Conservation (phyloP, 2,329 filamentous ascomycete genomes). For the Chrysosporium keratinophilum region DNA sequence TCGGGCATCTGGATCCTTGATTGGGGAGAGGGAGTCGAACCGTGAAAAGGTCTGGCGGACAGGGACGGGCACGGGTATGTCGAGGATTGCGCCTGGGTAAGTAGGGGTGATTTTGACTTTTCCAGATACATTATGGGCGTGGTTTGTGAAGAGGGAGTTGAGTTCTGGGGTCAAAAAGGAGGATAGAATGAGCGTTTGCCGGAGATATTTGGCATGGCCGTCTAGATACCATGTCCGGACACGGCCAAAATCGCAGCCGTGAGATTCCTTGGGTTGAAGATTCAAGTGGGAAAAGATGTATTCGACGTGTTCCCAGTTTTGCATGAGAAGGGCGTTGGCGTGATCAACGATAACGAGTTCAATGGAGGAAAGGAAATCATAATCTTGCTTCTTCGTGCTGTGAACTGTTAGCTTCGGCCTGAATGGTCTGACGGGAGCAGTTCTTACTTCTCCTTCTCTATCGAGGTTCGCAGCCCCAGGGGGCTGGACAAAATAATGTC, state of each 20-base stretch:
- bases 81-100: slow-evolving; percentile 62
- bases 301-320: slow-evolving; percentile 96
- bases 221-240: slow-evolving; percentile 92
- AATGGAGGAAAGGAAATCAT: slow-evolving; percentile 87
- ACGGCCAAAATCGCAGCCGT: slow-evolving; percentile 87
- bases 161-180: slow-evolving; percentile 83
- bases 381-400: slow-evolving; percentile 58
- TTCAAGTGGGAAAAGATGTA: slow-evolving; percentile 89
- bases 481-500: slow-evolving; percentile 91
- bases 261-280: slow-evolving; percentile 73
- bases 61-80: slow-evolving; percentile 52
- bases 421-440: slow-evolving; percentile 24
- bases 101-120: slow-evolving; percentile 62
- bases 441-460: slow-evolving; percentile 62
- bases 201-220: slow-evolving; percentile 64
- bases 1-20: slow-evolving; percentile 70
- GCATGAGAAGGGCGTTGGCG: slow-evolving; percentile 86
- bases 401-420: background rate
- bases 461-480: slow-evolving; percentile 77
- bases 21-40: slow-evolving; percentile 60
- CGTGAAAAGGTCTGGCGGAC: slow-evolving; percentile 83
- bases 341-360: slow-evolving; percentile 87
- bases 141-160: slow-evolving; percentile 62
- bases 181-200: slow-evolving; percentile 74
- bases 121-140: slow-evolving; percentile 72